A percentile compares a stretch with the other conserved stretches of the same genome.
Evolutionary conservation across 2,329 filamentous ascomycete species (phyloP).

Genomic region (Kalaharituber pfeilii): DNA sequence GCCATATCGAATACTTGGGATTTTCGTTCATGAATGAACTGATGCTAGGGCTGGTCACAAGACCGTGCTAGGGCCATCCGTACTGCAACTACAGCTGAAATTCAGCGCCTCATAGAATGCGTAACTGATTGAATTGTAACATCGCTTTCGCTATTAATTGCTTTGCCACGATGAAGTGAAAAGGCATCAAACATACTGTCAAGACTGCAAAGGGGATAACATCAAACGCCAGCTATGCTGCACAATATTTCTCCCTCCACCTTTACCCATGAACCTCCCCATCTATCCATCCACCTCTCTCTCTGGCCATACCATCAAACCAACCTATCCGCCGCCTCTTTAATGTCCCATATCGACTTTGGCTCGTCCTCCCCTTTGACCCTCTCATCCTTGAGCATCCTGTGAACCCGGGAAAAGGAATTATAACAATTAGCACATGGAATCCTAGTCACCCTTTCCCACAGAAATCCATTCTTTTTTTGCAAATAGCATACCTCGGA

Average conservation of each 20-base stretch:
- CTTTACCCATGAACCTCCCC: not conserved
- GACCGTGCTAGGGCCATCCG: too few relatives aligned
- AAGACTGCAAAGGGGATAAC: not conserved
- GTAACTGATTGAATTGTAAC: not conserved
- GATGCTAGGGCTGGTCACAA: too few relatives aligned
- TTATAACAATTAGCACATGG: not conserved
- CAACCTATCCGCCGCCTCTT: not conserved
- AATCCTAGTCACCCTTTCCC: not conserved
- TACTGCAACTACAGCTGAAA: not conserved
- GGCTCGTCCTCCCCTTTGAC: constrained; percentile 39
- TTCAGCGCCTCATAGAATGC: not conserved
- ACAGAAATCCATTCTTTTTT: not conserved
- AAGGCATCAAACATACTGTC: not conserved
- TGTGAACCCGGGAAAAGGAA: too few relatives aligned
- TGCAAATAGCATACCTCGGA: constrained; percentile 34
- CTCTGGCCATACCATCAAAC: too few relatives aligned
- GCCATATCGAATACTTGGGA: not conserved
- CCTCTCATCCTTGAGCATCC: constrained; percentile 85
- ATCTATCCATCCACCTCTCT: not conserved
- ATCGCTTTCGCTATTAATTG: not conserved
- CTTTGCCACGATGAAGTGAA: not conserved
- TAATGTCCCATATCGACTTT: constrained; percentile 2
- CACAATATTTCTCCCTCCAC: not conserved
- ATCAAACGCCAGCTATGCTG: not conserved
- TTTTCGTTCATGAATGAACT: too few relatives aligned